Base-by-base conservation (phyloP, 495 filamentous ascomycete species). In the Aspergillus olivimuriae region DNA sequence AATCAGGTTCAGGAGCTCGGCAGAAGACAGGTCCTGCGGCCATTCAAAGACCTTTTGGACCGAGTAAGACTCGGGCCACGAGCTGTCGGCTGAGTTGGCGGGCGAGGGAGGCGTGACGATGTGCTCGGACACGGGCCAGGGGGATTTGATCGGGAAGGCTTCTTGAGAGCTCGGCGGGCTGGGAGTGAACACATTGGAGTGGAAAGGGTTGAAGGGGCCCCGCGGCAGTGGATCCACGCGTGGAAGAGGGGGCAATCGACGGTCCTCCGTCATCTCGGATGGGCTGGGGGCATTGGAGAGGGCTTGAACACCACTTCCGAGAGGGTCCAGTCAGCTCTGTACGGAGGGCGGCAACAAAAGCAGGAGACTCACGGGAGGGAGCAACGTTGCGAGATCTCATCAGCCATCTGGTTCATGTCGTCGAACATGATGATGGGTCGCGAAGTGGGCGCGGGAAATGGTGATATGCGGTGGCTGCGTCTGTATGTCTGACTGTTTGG, bases 201-300 rank as follows among this genome's bases (percentile, higher is more conserved):
- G 45, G 55, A 69, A 68, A 6, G 65, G 61, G 37, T 60, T 66
- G 58, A 72, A 72, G 20, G 65, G 64, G 6, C 67, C 69, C 14
- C 65, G 63, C 34, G 67, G 69, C 36, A 66, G 36, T 28, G 69
- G 69, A 33, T 69, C 61, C 32, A 64, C 58, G 23, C 58, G 65
- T 31, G 69, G 69, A 2, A 70, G 60, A 31, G 69, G 69, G 46
- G 69, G 69, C 33, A 72, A 50, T 17, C 65, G 65, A 31, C 66
- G 63, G 42, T 65, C 64, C 33, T 65, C 62, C 21, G 56, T 62
- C 43, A 59, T 41, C 14, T 59, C 52, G 30, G 44, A 32, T 33
- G 49, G 15, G 33, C 44, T 50, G 19, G 47, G 39, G 4, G 41
- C 37, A 36, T 44, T 48, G 45, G 48, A 44, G 12, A 55, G 50